phyloP scores from a whole-genome alignment of 441 rosid species.

The Erysimum cheiri region DNA sequence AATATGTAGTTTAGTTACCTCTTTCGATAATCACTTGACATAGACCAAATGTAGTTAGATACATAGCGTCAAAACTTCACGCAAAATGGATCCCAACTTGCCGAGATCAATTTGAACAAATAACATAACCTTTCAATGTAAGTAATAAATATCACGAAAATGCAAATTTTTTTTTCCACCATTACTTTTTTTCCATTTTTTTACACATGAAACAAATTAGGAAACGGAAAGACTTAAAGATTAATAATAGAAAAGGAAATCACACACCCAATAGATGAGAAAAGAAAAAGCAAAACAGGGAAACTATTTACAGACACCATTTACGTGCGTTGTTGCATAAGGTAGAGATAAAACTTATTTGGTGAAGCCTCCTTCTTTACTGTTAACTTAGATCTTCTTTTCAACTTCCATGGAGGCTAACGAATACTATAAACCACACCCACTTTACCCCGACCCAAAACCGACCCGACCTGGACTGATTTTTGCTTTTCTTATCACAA shows the following conservation, averaged over 20 bases:
- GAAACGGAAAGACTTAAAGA: constrained; percentile 27
- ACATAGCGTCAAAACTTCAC: background rate
- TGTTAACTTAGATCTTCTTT: constrained; percentile 36
- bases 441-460: constrained; percentile 34
- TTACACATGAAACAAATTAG: constrained; percentile 45
- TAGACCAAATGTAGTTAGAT: background rate
- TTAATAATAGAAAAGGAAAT: constrained; percentile 32
- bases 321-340: constrained; percentile 38
- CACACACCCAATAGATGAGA: constrained; percentile 41
- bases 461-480: constrained; percentile 22
- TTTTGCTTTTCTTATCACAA: constrained; percentile 16
- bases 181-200: constrained; percentile 41
- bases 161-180: constrained; percentile 31
- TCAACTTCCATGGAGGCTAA: constrained; percentile 43
- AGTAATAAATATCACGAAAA: constrained; percentile 22
- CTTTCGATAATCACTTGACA: background rate
- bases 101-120: background rate
- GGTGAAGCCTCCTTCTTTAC: constrained; percentile 45
- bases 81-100: background rate
- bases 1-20: background rate
- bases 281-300: constrained; percentile 21
- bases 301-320: constrained; percentile 47
- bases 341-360: constrained; percentile 40
- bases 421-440: constrained; percentile 47
- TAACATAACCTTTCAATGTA: background rate